Conservation (phyloP, 1,139 yeast genomes). For the Protomyces lactucae-debilis region DNA sequence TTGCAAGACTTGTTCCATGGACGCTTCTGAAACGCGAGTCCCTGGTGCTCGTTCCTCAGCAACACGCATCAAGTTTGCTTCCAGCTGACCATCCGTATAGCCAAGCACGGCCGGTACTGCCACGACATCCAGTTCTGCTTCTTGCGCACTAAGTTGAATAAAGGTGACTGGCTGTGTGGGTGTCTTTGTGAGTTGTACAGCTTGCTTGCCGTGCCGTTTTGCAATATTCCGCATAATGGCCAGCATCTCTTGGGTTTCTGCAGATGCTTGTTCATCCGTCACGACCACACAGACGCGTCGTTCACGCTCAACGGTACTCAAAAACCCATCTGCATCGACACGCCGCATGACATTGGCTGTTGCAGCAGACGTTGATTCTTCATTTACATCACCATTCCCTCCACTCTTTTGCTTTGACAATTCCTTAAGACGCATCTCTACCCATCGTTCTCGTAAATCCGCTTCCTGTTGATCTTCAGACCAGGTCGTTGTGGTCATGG, state of each 20-base stretch:
- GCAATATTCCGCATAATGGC: slow-evolving; percentile 4
- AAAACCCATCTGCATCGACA: slow-evolving; percentile 21
- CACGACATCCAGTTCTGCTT: slow-evolving; percentile 27
- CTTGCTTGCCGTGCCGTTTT: neutral
- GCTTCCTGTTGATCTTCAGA: slow-evolving; percentile 13
- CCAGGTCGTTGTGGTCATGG: slow-evolving; percentile 18
- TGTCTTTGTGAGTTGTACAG: neutral
- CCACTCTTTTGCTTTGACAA: slow-evolving; percentile 1
- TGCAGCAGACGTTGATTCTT: neutral
- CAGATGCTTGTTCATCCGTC: neutral
- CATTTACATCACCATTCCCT: neutral
- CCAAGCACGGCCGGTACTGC: slow-evolving; percentile 30
- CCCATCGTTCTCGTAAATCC: slow-evolving; percentile 26
- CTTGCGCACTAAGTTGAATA: slow-evolving; percentile 7
- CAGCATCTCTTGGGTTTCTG: neutral
- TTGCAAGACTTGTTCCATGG: slow-evolving; percentile 24
- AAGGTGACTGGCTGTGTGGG: slow-evolving; percentile 16
- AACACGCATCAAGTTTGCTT: slow-evolving; percentile 27
- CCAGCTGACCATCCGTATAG: slow-evolving; percentile 27
- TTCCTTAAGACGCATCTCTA: slow-evolving; percentile 27
- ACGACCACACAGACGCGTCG: slow-evolving; percentile 25
- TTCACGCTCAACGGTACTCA: slow-evolving; percentile 15
- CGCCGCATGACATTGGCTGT: neutral
- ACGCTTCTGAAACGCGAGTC: neutral
- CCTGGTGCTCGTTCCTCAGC: slow-evolving; percentile 27